Evolutionary conservation across 148 eudicot species (phyloP).

Genomic region (Suaeda aralocaspica): DNA sequence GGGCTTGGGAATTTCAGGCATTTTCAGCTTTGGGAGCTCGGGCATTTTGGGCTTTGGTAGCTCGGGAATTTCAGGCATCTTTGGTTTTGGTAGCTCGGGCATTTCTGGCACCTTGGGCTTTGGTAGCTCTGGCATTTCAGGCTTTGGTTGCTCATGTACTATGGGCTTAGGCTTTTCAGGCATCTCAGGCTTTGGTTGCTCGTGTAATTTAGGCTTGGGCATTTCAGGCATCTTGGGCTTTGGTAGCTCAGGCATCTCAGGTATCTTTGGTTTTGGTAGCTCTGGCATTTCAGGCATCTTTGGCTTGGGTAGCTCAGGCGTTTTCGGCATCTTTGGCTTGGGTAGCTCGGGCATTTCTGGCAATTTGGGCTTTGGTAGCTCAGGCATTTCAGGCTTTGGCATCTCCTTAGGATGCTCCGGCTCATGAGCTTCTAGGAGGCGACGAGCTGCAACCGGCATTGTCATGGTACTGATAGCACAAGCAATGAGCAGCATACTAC

Average conservation of each 20-base stretch:
- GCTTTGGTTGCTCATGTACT: not conserved
- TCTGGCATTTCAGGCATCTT: slow-evolving; percentile 15
- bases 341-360: slow-evolving; percentile 12
- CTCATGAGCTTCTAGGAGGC: slow-evolving; percentile 12
- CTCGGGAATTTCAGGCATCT: slow-evolving; percentile 5
- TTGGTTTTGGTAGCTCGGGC: not conserved
- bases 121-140: not conserved
- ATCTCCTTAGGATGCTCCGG: slow-evolving; percentile 6
- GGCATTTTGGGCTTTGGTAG: too few species aligned
- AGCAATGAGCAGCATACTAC: slow-evolving; percentile 10
- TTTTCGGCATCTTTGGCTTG: not conserved
- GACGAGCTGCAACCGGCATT: slow-evolving; percentile 13
- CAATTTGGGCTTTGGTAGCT: slow-evolving; percentile 6
- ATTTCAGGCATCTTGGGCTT: slow-evolving; percentile 2
- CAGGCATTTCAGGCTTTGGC: not conserved
- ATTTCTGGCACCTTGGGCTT: not conserved
- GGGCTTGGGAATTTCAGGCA: slow-evolving; percentile 8
- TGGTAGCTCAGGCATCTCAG: slow-evolving; percentile 9
- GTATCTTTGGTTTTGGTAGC: slow-evolving; percentile 9
- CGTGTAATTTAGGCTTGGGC: slow-evolving; percentile 6
- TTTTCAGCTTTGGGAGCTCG: slow-evolving; percentile 1
- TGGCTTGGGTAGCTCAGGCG: slow-evolving; percentile 18
- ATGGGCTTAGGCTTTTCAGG: slow-evolving; percentile 11
- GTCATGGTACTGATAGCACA: slow-evolving; percentile 12
- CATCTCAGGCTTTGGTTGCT: slow-evolving; percentile 1